Percentiles rank a stretch among this genome's conserved stretches.
These are phyloP conservation scores for Oemleria cerasiformis DNA, from an alignment of 306 rosid species.

Conservation along the genomic window DNA sequence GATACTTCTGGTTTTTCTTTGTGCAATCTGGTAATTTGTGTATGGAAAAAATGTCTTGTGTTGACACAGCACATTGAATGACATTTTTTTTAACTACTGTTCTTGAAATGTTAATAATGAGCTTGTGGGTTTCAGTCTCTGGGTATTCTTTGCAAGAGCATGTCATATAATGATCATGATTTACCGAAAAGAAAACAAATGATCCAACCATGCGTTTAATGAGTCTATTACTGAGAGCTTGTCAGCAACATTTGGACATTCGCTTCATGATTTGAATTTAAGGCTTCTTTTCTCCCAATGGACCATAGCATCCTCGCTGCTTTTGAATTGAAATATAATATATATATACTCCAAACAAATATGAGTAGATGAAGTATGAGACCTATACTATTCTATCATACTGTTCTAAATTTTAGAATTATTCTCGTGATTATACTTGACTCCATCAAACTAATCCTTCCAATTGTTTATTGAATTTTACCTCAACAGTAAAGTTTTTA, in stretches of 20 bases:
- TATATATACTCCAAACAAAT: not conserved
- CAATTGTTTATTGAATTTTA: too few species aligned
- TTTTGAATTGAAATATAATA: not conserved
- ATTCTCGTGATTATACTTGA: too few species aligned
- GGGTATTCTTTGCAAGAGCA: not conserved
- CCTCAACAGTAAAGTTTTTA: too few species aligned
- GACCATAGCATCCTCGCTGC: not conserved
- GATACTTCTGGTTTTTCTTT: conserved; percentile 16
- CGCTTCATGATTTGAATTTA: not conserved
- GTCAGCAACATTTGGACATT: not conserved
- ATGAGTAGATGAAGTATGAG: not conserved
- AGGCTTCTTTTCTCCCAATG: not conserved
- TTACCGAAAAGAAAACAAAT: not conserved
- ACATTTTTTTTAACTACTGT: not conserved
- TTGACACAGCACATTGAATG: not conserved
- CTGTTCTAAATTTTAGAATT: not conserved
- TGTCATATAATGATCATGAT: not conserved
- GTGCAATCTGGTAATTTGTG: not conserved
- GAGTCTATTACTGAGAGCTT: not conserved
- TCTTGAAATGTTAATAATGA: not conserved
- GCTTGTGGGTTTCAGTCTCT: not conserved
- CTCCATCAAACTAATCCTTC: too few species aligned
- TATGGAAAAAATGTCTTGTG: not conserved
- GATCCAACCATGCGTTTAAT: not conserved
- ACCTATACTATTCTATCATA: not conserved